Evolutionary conservation across 2,329 filamentous ascomycete genomes (phyloP).

Genomic region (Colletotrichum eleusines): DNA sequence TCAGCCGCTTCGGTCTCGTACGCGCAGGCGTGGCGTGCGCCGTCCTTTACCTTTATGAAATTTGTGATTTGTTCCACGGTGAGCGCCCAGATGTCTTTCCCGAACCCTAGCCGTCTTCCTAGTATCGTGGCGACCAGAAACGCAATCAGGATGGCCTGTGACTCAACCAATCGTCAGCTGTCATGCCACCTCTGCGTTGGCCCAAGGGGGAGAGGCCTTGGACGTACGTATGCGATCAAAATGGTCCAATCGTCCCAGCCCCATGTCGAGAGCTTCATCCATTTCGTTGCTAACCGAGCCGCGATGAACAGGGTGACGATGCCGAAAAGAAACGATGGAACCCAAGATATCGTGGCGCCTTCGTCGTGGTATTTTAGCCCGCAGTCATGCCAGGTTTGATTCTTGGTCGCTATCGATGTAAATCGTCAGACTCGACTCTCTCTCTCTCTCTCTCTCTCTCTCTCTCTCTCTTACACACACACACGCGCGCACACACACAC

Average conservation of each 20-base stretch:
- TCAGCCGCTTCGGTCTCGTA: neutral
- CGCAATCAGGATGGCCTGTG: slow-evolving; percentile 31
- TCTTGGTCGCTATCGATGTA: slow-evolving; percentile 21
- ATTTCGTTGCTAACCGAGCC: slow-evolving; percentile 15
- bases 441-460: too few species aligned
- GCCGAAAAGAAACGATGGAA: slow-evolving; percentile 10
- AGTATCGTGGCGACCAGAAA: slow-evolving; percentile 19
- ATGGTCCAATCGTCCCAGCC: slow-evolving; percentile 35
- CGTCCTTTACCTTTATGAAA: slow-evolving; percentile 2
- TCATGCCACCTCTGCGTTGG: neutral
- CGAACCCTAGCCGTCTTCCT: slow-evolving; percentile 8
- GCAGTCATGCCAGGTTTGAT: slow-evolving; percentile 31
- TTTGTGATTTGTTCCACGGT: slow-evolving; percentile 10
- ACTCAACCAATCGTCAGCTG: neutral
- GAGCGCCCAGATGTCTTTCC: slow-evolving; percentile 34
- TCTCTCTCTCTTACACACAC: too few species aligned
- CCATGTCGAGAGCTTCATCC: slow-evolving; percentile 22
- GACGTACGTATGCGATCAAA: slow-evolving; percentile 24
- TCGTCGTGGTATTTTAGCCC: slow-evolving; percentile 27
- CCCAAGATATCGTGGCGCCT: neutral
- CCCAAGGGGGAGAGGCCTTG: neutral
- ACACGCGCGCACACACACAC: too few species aligned
- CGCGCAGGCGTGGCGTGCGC: neutral
- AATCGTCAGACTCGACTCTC: neutral
- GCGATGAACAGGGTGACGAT: slow-evolving; percentile 9